These are phyloP conservation scores for Nakazawaea wyomingensis DNA, from an alignment of 805 yeast genomes.

Conservation along the genomic window DNA sequence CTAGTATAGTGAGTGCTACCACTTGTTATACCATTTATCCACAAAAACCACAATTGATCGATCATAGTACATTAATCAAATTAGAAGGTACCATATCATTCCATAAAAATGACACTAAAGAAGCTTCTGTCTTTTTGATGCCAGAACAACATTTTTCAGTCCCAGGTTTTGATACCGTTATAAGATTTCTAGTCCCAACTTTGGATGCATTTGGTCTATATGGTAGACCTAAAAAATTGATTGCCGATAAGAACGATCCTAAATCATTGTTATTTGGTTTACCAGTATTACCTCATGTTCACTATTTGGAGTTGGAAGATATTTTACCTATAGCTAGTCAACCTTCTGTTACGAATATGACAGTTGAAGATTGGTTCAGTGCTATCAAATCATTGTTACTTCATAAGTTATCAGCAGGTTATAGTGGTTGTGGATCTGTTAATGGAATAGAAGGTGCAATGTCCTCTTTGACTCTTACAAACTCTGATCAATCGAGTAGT, in stretches of 20 bases:
- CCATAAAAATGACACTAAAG: constrained; percentile 46
- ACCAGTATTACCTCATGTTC: constrained; percentile 75
- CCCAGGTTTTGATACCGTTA: constrained; percentile 77
- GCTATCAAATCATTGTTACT: constrained; percentile 52
- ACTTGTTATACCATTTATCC: constrained; percentile 92
- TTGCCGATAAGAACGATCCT: constrained; percentile 64
- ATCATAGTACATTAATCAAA: constrained; percentile 83
- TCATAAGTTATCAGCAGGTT: constrained; percentile 51
- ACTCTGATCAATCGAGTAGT: not conserved
- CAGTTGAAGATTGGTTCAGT: constrained; percentile 52
- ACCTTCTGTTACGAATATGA: constrained; percentile 40
- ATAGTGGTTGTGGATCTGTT: constrained; percentile 71
- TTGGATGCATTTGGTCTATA: constrained; percentile 73
- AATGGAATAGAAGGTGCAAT: constrained; percentile 60
- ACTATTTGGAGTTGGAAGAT: constrained; percentile 66
- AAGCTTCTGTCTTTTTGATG: constrained; percentile 70
- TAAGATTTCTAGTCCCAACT: constrained; percentile 70
- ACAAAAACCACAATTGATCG: constrained; percentile 72
- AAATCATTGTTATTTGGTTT: constrained; percentile 71
- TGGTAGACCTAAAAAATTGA: constrained; percentile 74
- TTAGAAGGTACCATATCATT: constrained; percentile 76
- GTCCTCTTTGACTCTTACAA: not conserved
- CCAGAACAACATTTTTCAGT: constrained; percentile 82
- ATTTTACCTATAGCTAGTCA: constrained; percentile 35
- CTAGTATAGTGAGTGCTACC: constrained; percentile 63